A percentile compares a stretch with the other conserved stretches of the same genome.
phyloP scores from a whole-genome alignment of 148 eudicot genomes.

The Rhododendron griersonianum region DNA sequence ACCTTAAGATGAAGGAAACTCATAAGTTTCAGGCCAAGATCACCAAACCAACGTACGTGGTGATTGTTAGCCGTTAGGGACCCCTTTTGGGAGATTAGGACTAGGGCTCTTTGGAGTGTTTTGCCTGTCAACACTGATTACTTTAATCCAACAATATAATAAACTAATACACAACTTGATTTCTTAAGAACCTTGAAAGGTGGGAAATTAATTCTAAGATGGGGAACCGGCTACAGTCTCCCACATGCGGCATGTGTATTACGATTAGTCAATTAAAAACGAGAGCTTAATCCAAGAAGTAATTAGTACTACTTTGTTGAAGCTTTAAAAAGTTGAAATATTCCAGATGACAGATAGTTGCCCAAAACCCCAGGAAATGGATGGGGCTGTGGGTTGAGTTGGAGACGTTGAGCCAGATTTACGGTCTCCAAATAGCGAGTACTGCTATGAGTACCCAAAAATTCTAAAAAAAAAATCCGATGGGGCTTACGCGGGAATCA shows the following conservation, averaged over 20 bases:
- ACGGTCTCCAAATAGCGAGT: conserved; percentile 13
- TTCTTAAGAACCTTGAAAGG: conserved; percentile 17
- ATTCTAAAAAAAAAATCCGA: too few species aligned
- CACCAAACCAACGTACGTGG: background rate
- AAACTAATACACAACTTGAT: background rate
- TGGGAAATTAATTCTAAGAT: conserved; percentile 3
- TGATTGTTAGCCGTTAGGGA: conserved; percentile 7
- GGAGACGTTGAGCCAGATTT: conserved; percentile 7
- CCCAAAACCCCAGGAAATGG: conserved; percentile 34
- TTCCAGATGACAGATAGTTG: conserved; percentile 14
- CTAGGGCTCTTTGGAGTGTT: conserved; percentile 9
- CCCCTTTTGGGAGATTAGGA: conserved; percentile 8
- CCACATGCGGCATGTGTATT: conserved; percentile 48
- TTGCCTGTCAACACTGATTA: conserved; percentile 11
- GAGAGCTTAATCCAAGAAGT: conserved; percentile 13
- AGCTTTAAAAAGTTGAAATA: conserved; percentile 14
- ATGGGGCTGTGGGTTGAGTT: conserved; percentile 15
- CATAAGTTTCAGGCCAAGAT: too few species aligned
- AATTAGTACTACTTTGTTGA: conserved; percentile 18
- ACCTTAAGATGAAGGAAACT: too few species aligned
- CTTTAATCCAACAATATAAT: background rate
- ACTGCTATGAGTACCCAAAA: too few species aligned
- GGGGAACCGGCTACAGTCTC: conserved; percentile 34
- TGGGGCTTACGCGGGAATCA: too few species aligned
- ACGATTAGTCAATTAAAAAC: conserved; percentile 23